These are phyloP conservation scores for Trichosanthes truncata DNA, from an alignment of 306 rosid species.

Conservation along the genomic window DNA sequence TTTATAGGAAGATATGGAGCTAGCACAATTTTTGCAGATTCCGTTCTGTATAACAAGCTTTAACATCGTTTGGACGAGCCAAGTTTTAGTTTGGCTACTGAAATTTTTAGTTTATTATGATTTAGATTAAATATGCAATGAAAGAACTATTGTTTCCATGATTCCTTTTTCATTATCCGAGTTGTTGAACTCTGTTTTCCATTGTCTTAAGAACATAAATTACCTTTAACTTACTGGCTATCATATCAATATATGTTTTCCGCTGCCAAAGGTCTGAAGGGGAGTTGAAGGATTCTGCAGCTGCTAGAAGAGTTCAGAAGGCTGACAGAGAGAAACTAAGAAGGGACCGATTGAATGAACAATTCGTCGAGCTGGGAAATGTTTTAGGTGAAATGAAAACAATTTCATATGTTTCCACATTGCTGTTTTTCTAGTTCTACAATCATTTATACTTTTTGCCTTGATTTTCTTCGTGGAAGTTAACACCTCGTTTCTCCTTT, in stretches of 20 bases:
- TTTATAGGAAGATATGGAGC: neutral
- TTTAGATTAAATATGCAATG: neutral
- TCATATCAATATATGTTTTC: neutral
- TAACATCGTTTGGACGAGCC: neutral
- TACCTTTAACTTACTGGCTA: slow-evolving; percentile 6
- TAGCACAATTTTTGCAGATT: neutral
- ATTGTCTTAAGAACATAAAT: neutral
- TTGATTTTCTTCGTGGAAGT: neutral
- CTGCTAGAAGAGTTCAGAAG: slow-evolving; percentile 70
- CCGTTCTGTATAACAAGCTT: neutral
- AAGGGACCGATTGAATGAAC: slow-evolving; percentile 76
- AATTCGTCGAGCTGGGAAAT: slow-evolving; percentile 58
- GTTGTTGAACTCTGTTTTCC: neutral
- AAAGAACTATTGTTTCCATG: neutral
- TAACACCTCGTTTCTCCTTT: neutral
- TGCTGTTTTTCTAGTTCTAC: neutral
- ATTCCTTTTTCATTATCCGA: neutral
- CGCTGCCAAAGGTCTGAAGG: slow-evolving; percentile 44
- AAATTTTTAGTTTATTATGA: neutral
- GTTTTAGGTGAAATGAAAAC: slow-evolving; percentile 36
- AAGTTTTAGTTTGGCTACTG: neutral
- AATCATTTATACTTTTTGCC: neutral
- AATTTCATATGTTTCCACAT: neutral
- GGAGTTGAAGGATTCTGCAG: slow-evolving; percentile 44
- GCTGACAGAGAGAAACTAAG: slow-evolving; percentile 85